These are phyloP conservation scores for Fusarium marasasianum DNA, from an alignment of 2,329 filamentous ascomycete species.

Conservation along the genomic window DNA sequence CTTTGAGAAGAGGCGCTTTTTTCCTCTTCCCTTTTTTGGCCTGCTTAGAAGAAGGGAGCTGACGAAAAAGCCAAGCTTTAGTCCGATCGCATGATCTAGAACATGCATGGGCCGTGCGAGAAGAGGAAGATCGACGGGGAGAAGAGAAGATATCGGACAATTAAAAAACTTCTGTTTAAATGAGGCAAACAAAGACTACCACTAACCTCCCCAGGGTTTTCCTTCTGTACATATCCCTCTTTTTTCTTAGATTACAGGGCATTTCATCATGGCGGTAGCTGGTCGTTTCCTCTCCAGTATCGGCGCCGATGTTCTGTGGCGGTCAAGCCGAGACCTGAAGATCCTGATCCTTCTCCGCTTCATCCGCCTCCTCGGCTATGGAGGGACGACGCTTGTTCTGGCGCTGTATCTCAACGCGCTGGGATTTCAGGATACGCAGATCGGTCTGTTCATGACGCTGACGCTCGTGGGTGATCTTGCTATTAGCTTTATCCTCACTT, in stretches of 20 bases:
- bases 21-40: background rate
- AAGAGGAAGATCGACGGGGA: background rate
- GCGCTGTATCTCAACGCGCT: slow-evolving; percentile 35
- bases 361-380: slow-evolving; percentile 33
- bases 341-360: slow-evolving; percentile 33
- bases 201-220: no score
- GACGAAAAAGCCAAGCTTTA: background rate
- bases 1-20: slow-evolving; percentile 4
- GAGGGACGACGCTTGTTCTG: slow-evolving; percentile 33
- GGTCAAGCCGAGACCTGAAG: slow-evolving; percentile 33
- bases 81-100: slow-evolving; percentile 3
- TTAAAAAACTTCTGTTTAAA: background rate
- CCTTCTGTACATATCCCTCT: background rate
- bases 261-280: background rate
- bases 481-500: slow-evolving; percentile 37
- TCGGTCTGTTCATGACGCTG: slow-evolving; percentile 37
- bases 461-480: slow-evolving; percentile 36
- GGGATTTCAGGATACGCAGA: slow-evolving; percentile 29
- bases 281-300: slow-evolving; percentile 26
- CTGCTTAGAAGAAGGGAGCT: background rate
- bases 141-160: background rate
- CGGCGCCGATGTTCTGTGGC: slow-evolving; percentile 31
- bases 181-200: background rate
- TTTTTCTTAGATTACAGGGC: background rate
- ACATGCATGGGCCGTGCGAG: background rate